These are phyloP conservation scores for Lactarius psammicola DNA, from an alignment of 768 basidiomycete genomes.

Conservation along the genomic window DNA sequence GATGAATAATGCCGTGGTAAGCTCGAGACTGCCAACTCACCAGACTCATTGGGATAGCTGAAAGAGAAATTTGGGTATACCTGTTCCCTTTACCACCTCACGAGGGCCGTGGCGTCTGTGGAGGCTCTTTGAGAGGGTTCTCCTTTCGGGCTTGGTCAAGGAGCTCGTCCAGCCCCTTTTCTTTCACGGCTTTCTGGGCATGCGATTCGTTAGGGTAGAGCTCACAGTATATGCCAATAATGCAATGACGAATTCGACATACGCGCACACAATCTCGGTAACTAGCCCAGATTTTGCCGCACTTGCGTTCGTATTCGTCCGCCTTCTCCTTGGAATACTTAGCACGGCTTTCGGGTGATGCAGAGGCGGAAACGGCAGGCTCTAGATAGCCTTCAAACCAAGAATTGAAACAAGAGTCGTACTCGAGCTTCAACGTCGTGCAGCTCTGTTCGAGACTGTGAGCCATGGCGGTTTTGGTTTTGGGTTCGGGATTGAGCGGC, in stretches of 20 bases:
- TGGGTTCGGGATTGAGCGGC: background rate
- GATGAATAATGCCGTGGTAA: background rate
- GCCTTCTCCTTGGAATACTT: slow-evolving; percentile 75
- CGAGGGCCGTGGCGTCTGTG: slow-evolving; percentile 39
- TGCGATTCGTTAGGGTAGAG: background rate
- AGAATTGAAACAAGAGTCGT: slow-evolving; percentile 94
- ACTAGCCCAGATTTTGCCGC: slow-evolving; percentile 77
- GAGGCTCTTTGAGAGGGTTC: slow-evolving; percentile 53
- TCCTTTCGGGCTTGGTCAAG: slow-evolving; percentile 63
- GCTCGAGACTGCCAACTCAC: background rate
- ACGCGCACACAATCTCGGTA: slow-evolving; percentile 87
- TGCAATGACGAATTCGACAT: slow-evolving; percentile 32
- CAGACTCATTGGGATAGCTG: background rate
- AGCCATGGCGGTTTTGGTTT: slow-evolving; percentile 60
- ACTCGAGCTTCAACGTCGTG: slow-evolving; percentile 84
- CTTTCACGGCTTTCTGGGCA: slow-evolving; percentile 70
- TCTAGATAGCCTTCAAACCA: slow-evolving; percentile 98
- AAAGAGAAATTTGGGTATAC: background rate
- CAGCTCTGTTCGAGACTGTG: slow-evolving; percentile 80
- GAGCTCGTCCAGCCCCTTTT: slow-evolving; percentile 71
- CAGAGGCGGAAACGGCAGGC: slow-evolving; percentile 52
- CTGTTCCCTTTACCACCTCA: slow-evolving; percentile 4
- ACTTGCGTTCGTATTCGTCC: slow-evolving; percentile 82
- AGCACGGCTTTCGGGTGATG: slow-evolving; percentile 47
- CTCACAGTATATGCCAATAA: background rate